Evolutionary conservation across 768 basidiomycete species (phyloP), one percentile per base, ranked within the genome.

Genomic region (Hygrophoropsis aurantiaca): DNA sequence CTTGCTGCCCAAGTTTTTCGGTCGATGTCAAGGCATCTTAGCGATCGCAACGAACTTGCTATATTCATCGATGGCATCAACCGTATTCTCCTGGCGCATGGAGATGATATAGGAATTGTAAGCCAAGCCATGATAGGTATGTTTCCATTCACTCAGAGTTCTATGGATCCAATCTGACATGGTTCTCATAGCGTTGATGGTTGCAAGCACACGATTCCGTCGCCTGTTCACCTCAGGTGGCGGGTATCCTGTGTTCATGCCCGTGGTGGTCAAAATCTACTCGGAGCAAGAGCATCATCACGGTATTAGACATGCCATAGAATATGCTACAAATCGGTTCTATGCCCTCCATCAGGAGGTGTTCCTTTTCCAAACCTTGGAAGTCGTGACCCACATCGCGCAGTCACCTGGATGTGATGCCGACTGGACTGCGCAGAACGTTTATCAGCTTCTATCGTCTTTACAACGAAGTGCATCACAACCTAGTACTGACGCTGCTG

Each of bases 91-190:
- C 66, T 87, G 24, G 67, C 66, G 2, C 87, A 90, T 64, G 83
- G 85, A 3, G 75, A 82, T 55, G 88, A 90, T 55, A 77, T 85
- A 37, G 84, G 82, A n/a, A 80, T 90, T 43, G 80, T 91, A n/a
- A 74, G 77, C 30, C 87, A 88, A 50, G 74, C 81, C 6, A 67
- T 90, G 59, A 82, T 89, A 23, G 84, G 87, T 89, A 55, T 57
- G 80, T 47, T 2, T 21, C 21, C 16, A 49, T 30, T n/a, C n/a
- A n/a, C n/a, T n/a, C n/a, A n/a, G 46, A 54, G 13, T 49, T 24
- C 43, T 16, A 25, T 41, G 15, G 23, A 13, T n/a, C 32, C 40
- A 37, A 25, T n/a, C 41, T 27, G n/a, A 38, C n/a, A 15, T n/a
- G 18, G 37, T 20, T 49, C 16, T 42, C n/a, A 13, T 48, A 86